Evolutionary conservation across 1,139 yeast genomes (phyloP), one percentile per base, ranked within the genome.

Genomic region (Sugiyamaella castrensis): DNA sequence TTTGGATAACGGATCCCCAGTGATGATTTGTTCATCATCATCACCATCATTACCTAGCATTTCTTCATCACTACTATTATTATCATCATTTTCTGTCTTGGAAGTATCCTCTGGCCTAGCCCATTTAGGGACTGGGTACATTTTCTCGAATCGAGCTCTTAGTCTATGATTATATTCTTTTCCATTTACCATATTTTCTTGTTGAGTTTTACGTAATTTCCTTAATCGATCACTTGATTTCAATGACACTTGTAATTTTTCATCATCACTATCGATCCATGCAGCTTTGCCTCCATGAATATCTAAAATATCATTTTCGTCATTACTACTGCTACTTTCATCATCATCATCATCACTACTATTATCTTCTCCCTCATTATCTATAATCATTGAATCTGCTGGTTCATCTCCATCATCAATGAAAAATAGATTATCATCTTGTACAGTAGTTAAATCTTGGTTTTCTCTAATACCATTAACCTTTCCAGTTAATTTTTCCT

Each of bases 261-360:
- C 98, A 65, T 92, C 98, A 63, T 92, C 98, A 53, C 95, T 84
- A 68, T 92, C 99, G 15, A 70, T 69, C 99, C 99, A 94, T 7
- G 89, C 96, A 51, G 74, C 76, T 26, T 68, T 72, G 12, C 71
- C 75, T 10, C 69, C 71, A 32, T 68, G 54, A 24, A 57, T 54
- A 16, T 58, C 65, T 6, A 55, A 50, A 24, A 56, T 53, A 12
- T 68, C 69, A n/a, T 68, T 72, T 10, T 62, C 64, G n/a, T 58
- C 64, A 36, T 61, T 64, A 10, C 61, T 66, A 26, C 62, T 64
- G 15, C 33, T 29, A 37, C 38, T 32, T 40, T 29, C 35, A 1
- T 60, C 69, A 2, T 61, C 68, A 8, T 59, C 65, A 30, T 63
- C 70, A 1, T 12, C 41, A 5, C 8, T 15, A 28, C 26, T 43